Evolutionary conservation across 2,329 filamentous ascomycete genomes (phyloP).

Genomic region (Chaetomium sp.): DNA sequence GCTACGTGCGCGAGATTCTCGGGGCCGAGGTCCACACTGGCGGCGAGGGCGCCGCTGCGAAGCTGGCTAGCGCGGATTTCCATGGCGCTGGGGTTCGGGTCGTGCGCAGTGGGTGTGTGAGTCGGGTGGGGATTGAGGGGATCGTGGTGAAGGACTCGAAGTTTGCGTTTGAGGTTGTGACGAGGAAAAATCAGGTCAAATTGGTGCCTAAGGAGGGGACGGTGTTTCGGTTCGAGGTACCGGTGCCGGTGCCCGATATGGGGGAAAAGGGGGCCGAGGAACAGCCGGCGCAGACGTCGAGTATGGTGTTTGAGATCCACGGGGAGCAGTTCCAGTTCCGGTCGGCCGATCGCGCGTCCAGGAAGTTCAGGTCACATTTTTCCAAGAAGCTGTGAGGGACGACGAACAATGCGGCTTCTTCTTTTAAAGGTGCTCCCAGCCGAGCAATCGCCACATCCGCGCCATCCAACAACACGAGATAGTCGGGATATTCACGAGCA

Average conservation of each 20-base stretch:
- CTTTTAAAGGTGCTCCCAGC: not conserved
- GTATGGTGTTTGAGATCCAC: conserved; percentile 77
- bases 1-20: conserved; percentile 82
- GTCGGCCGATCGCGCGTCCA: conserved; percentile 81
- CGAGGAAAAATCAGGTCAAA: conserved; percentile 69
- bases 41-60: conserved; percentile 64
- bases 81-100: conserved; percentile 86
- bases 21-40: conserved; percentile 61
- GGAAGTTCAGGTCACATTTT: conserved; percentile 88
- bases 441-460: not conserved
- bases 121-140: conserved; percentile 79
- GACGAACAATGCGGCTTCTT: not conserved
- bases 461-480: not conserved
- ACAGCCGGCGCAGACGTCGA: conserved; percentile 32
- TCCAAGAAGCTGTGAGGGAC: conserved; percentile 67
- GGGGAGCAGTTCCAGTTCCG: conserved; percentile 85
- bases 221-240: conserved; percentile 76
- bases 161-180: conserved; percentile 84
- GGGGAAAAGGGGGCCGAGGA: conserved; percentile 31
- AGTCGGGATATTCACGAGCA: not conserved
- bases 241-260: conserved; percentile 44
- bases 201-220: conserved; percentile 88
- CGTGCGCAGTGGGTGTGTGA: conserved; percentile 76
- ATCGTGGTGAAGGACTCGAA: conserved; percentile 89
- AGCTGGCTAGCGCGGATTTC: conserved; percentile 83